These are phyloP conservation scores for Termitomyces sp. DNA, from an alignment of 768 basidiomycete species.

Conservation along the genomic window DNA sequence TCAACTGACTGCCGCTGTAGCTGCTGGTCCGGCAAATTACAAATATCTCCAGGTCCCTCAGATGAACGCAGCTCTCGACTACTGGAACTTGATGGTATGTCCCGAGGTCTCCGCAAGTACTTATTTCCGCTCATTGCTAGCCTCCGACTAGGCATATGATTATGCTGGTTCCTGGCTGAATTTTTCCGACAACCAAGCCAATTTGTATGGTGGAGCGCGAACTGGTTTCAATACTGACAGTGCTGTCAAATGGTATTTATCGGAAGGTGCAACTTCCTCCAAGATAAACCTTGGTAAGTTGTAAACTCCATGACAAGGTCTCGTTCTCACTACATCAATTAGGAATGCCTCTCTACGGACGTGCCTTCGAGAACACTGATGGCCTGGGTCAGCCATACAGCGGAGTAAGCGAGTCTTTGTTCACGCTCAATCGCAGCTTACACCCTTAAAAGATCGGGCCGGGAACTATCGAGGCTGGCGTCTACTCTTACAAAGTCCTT, in stretches of 20 bases:
- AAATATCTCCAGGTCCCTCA: constrained; percentile 50
- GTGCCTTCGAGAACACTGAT: constrained; percentile 65
- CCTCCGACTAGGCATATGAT: constrained; percentile 51
- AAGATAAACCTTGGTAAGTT: constrained; percentile 63
- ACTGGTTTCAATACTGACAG: constrained; percentile 64
- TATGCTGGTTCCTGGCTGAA: constrained; percentile 76
- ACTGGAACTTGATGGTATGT: constrained; percentile 79
- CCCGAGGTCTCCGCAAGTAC: neutral
- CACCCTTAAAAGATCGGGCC: constrained; percentile 49
- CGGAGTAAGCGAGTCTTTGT: constrained; percentile 38
- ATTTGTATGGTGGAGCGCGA: constrained; percentile 58
- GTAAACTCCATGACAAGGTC: neutral
- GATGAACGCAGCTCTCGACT: constrained; percentile 61
- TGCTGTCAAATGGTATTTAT: constrained; percentile 56
- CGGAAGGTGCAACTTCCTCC: constrained; percentile 52
- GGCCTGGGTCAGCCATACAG: constrained; percentile 64
- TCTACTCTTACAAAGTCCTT: constrained; percentile 73
- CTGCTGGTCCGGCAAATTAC: constrained; percentile 58
- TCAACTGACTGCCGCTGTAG: constrained; percentile 55
- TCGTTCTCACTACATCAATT: constrained; percentile 9
- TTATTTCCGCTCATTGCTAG: neutral
- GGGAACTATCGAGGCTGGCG: constrained; percentile 62
- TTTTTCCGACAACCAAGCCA: constrained; percentile 51
- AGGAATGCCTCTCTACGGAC: constrained; percentile 80
- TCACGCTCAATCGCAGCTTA: neutral